phyloP scores from a whole-genome alignment of 257 asterid genomes.

The Nicotiana knightiana region DNA sequence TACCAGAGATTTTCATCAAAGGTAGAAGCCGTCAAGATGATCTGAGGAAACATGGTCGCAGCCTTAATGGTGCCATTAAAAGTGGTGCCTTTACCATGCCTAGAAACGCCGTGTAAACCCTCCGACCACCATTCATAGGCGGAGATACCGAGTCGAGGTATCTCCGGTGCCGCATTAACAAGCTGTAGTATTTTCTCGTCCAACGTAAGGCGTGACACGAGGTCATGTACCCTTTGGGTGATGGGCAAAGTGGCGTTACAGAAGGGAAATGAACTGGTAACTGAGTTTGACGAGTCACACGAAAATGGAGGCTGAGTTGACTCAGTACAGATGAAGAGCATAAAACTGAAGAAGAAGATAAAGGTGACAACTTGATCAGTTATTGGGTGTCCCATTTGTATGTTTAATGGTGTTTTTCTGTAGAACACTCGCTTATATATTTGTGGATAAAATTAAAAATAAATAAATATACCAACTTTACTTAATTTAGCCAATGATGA shows the following conservation, averaged over 20 bases:
- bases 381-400: not conserved
- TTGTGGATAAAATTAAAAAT: too few species aligned
- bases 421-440: not conserved
- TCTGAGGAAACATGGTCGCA: slow-evolving; percentile 62
- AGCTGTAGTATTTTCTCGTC: slow-evolving; percentile 66
- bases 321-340: not conserved
- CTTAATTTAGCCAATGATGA: not conserved
- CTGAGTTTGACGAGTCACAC: slow-evolving; percentile 43
- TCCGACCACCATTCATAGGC: slow-evolving; percentile 85
- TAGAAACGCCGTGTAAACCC: slow-evolving; percentile 61
- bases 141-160: slow-evolving; percentile 59
- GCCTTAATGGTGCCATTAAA: slow-evolving; percentile 42
- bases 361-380: not conserved
- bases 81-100: slow-evolving; percentile 42
- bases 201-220: slow-evolving; percentile 47
- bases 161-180: slow-evolving; percentile 43
- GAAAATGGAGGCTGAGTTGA: slow-evolving; percentile 42
- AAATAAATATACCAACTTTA: not conserved
- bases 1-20: slow-evolving; percentile 33
- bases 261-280: slow-evolving; percentile 39
- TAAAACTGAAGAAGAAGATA: not conserved
- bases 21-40: slow-evolving; percentile 32
- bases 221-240: slow-evolving; percentile 36
- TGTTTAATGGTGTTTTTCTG: not conserved
- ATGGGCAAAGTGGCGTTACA: slow-evolving; percentile 37